Evolutionary conservation across 2,329 filamentous ascomycete species (phyloP).

Genomic region (Fusarium sp.): DNA sequence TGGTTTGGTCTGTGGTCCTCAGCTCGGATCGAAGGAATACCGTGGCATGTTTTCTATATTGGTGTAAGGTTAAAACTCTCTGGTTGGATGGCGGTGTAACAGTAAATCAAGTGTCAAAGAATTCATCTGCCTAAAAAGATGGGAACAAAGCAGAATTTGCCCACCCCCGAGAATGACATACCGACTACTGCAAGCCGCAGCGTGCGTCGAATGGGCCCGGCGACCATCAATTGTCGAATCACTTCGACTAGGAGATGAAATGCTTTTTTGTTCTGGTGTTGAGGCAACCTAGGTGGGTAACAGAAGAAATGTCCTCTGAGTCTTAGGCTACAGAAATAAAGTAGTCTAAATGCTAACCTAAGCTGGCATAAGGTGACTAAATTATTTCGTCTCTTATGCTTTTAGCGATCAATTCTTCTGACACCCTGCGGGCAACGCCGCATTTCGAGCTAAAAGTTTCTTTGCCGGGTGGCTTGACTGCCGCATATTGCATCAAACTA

Average conservation of each 20-base stretch:
- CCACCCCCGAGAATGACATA: conserved; percentile 11
- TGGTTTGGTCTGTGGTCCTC: neutral
- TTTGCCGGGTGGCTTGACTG: conserved; percentile 35
- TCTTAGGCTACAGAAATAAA: too few relatives aligned
- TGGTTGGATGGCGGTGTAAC: conserved; percentile 17
- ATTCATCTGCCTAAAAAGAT: conserved; percentile 45
- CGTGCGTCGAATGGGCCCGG: conserved; percentile 11
- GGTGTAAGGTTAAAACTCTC: conserved; percentile 9
- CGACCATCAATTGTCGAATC: conserved; percentile 10
- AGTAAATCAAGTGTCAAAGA: conserved; percentile 21
- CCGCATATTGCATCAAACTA: conserved; percentile 18
- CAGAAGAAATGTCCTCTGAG: too few relatives aligned
- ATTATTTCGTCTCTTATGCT: too few relatives aligned
- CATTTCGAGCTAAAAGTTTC: conserved; percentile 11
- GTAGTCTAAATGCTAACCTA: too few relatives aligned
- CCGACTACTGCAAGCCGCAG: conserved; percentile 41
- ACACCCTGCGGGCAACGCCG: neutral
- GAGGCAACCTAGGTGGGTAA: neutral
- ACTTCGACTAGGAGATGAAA: neutral
- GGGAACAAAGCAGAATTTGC: conserved; percentile 14
- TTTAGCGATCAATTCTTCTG: too few relatives aligned
- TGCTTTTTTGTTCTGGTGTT: conserved; percentile 19
- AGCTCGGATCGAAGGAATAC: conserved; percentile 2
- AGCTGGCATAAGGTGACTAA: too few relatives aligned
- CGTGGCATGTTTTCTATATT: conserved; percentile 16